Evolutionary conservation across 768 basidiomycete genomes (phyloP).

Genomic region (Trametes punicea): DNA sequence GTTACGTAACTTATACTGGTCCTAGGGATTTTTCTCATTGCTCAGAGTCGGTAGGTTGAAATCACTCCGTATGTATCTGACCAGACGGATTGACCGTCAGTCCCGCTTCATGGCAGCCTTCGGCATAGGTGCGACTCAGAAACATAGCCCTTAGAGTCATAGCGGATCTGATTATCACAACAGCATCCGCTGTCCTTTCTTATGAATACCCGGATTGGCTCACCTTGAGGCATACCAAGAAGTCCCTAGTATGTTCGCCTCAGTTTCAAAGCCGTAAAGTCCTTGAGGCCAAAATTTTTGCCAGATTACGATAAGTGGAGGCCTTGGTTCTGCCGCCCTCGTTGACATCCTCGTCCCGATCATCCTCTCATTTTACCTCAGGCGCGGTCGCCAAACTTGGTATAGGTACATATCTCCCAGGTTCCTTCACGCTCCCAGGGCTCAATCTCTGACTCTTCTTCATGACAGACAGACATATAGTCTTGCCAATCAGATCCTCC

Average conservation of each 20-base stretch:
- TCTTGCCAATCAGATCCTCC: slow-evolving; percentile 14
- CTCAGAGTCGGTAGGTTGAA: slow-evolving; percentile 6
- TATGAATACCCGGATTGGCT: slow-evolving; percentile 7
- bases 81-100: neutral
- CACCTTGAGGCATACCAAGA: neutral
- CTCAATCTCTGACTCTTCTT: neutral
- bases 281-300: neutral
- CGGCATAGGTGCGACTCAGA: slow-evolving; percentile 5
- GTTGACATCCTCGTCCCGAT: slow-evolving; percentile 16
- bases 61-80: neutral
- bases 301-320: slow-evolving; percentile 15
- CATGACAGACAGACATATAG: slow-evolving; percentile 11
- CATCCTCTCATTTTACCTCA: slow-evolving; percentile 12
- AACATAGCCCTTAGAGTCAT: neutral
- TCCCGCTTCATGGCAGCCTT: neutral
- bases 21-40: slow-evolving; percentile 2
- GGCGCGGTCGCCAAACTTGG: neutral
- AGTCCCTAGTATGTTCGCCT: neutral
- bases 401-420: neutral
- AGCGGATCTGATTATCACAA: neutral
- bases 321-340: slow-evolving; percentile 16
- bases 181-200: slow-evolving; percentile 9
- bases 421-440: neutral
- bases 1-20: neutral
- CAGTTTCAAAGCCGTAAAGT: neutral